Evolutionary conservation across 1,284 basidiomycete species (phyloP).

Genomic region (Agaricales sp.): DNA sequence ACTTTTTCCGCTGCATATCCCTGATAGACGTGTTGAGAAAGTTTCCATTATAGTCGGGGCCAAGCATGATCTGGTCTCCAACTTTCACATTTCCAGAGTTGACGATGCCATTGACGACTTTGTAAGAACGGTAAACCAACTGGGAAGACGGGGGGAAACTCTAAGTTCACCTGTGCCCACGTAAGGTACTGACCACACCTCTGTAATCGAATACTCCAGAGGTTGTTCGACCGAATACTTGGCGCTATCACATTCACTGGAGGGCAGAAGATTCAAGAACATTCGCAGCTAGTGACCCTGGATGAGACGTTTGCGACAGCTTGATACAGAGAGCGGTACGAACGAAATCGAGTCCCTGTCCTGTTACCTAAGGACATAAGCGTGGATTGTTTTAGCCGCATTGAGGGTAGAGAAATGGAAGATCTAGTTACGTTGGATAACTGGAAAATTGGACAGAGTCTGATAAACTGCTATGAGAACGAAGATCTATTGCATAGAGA

Average conservation of each 20-base stretch:
- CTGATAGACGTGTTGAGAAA: slow-evolving; percentile 78
- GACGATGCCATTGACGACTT: slow-evolving; percentile 85
- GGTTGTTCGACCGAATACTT: slow-evolving; percentile 81
- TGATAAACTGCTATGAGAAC: slow-evolving; percentile 16
- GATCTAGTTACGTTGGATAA: slow-evolving; percentile 72
- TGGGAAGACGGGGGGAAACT: not conserved
- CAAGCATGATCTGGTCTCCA: slow-evolving; percentile 79
- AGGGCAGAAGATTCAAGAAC: slow-evolving; percentile 80
- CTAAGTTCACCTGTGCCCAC: slow-evolving; percentile 57
- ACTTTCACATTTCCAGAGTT: slow-evolving; percentile 69
- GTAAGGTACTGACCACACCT: slow-evolving; percentile 87
- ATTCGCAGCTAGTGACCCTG: slow-evolving; percentile 47
- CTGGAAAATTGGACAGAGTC: slow-evolving; percentile 88
- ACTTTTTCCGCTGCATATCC: slow-evolving; percentile 93
- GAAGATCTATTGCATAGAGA: not conserved
- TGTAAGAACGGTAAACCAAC: too few relatives aligned
- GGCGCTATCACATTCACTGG: slow-evolving; percentile 72
- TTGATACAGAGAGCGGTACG: slow-evolving; percentile 13
- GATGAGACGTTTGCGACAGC: slow-evolving; percentile 8
- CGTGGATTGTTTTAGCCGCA: not conserved
- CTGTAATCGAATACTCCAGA: slow-evolving; percentile 82
- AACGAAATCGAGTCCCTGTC: slow-evolving; percentile 78
- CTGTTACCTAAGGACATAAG: slow-evolving; percentile 48
- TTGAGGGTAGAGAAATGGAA: too few relatives aligned
- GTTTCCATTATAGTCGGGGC: slow-evolving; percentile 90